These are phyloP conservation scores for Aspergillus spinulosporus DNA, from an alignment of 2,329 filamentous ascomycete species.

Conservation along the genomic window DNA sequence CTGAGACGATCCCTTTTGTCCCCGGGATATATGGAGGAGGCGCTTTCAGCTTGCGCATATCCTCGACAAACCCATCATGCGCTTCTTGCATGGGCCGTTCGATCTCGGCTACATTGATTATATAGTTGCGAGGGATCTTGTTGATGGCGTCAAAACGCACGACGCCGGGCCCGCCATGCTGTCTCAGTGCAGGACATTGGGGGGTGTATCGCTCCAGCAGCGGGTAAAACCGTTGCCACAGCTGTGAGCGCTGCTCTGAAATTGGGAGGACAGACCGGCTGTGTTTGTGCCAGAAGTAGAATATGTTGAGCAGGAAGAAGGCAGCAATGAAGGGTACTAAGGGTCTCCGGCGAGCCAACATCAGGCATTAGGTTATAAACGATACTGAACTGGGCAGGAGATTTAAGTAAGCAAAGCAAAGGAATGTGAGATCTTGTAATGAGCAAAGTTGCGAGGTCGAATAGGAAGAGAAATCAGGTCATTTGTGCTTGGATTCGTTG, in stretches of 20 bases:
- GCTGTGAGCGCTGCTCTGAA: constrained; percentile 14
- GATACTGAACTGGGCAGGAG: no score
- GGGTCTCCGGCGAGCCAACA: constrained; percentile 12
- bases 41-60: constrained; percentile 20
- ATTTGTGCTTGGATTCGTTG: neutral
- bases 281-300: constrained; percentile 11
- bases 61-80: constrained; percentile 39
- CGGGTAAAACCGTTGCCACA: constrained; percentile 23
- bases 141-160: constrained; percentile 21
- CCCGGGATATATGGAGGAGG: constrained; percentile 29
- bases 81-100: constrained; percentile 30
- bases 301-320: constrained; percentile 6
- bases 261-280: neutral
- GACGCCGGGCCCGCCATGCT: constrained; percentile 12
- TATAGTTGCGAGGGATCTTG: constrained; percentile 24
- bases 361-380: neutral
- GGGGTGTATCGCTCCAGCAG: constrained; percentile 21
- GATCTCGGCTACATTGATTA: constrained; percentile 31
- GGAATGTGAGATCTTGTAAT: neutral
- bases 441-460: neutral
- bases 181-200: constrained; percentile 18
- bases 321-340: constrained; percentile 4
- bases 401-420: neutral
- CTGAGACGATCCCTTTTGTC: constrained; percentile 50
- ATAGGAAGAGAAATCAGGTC: neutral